Evolutionary conservation across 2,329 filamentous ascomycete species (phyloP).

Genomic region (Diaporthe ilicicola): DNA sequence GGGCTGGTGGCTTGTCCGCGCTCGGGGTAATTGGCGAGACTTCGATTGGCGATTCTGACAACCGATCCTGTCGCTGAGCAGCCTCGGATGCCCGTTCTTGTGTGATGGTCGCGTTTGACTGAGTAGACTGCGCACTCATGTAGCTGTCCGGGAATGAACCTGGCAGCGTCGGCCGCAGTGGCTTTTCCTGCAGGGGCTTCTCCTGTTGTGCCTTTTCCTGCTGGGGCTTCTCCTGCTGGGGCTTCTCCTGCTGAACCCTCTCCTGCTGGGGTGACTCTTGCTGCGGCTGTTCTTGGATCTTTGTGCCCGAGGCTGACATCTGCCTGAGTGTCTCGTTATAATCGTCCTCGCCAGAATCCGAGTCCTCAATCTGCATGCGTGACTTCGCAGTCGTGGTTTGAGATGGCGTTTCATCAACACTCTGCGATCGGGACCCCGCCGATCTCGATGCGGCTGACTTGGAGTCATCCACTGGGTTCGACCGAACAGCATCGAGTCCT

Average conservation of each 20-base stretch:
- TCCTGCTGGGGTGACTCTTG: constrained; percentile 6
- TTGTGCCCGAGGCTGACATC: constrained; percentile 40
- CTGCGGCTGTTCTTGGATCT: background rate
- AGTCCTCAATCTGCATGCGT: constrained; percentile 75
- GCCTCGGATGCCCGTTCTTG: constrained; percentile 43
- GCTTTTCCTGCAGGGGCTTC: constrained; percentile 16
- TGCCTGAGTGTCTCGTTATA: constrained; percentile 43
- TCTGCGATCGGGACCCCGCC: constrained; percentile 48
- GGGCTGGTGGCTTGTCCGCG: constrained; percentile 65
- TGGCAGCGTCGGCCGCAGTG: constrained; percentile 45
- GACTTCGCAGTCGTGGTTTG: constrained; percentile 68
- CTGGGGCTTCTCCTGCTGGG: constrained; percentile 44
- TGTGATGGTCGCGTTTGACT: constrained; percentile 40
- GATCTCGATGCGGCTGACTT: constrained; percentile 54
- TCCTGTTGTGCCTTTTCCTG: constrained; percentile 37
- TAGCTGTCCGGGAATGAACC: constrained; percentile 54
- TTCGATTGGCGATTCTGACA: constrained; percentile 75
- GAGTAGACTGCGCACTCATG: constrained; percentile 41
- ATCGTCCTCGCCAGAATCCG: constrained; percentile 66
- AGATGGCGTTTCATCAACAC: constrained; percentile 58
- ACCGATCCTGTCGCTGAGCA: constrained; percentile 50
- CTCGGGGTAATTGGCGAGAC: constrained; percentile 63
- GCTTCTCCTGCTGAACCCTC: constrained; percentile 26
- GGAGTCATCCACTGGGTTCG: constrained; percentile 51
- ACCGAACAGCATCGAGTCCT: constrained; percentile 44